Conservation (phyloP, 2,329 filamentous ascomycete genomes). For the Pseudogymnoascus sp. region DNA sequence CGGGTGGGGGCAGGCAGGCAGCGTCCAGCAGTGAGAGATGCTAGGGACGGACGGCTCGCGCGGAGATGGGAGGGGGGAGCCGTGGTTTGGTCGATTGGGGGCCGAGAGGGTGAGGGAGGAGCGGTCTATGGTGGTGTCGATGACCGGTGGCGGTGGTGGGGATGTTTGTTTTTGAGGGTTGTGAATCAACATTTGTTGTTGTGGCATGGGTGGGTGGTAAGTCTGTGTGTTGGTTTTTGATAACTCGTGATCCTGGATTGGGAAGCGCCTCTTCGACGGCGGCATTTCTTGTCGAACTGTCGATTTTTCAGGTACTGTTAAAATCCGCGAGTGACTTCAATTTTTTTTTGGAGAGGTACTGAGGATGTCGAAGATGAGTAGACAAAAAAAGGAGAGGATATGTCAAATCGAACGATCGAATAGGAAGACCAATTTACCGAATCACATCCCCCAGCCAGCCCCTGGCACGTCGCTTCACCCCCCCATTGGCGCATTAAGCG, state of each 20-base stretch:
- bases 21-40: not conserved
- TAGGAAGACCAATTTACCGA: not conserved
- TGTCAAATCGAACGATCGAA: not conserved
- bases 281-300: not conserved
- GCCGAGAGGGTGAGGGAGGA: not conserved
- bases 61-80: not conserved
- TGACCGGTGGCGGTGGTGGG: not conserved
- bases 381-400: not conserved
- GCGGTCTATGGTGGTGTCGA: not conserved
- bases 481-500: not conserved
- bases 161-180: not conserved
- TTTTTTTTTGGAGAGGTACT: not conserved
- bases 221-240: not conserved
- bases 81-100: not conserved
- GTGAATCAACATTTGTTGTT: not conserved
- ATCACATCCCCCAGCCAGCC: not conserved
- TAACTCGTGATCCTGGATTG: not conserved
- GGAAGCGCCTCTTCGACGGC: not conserved
- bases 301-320: not conserved
- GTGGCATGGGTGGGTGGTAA: not conserved
- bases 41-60: not conserved
- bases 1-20: not conserved
- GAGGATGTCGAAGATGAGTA: not conserved
- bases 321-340: not conserved
- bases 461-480: not conserved